Evolutionary conservation across 495 filamentous ascomycete genomes (phyloP).

Genomic region (Penicillium riverlandense): DNA sequence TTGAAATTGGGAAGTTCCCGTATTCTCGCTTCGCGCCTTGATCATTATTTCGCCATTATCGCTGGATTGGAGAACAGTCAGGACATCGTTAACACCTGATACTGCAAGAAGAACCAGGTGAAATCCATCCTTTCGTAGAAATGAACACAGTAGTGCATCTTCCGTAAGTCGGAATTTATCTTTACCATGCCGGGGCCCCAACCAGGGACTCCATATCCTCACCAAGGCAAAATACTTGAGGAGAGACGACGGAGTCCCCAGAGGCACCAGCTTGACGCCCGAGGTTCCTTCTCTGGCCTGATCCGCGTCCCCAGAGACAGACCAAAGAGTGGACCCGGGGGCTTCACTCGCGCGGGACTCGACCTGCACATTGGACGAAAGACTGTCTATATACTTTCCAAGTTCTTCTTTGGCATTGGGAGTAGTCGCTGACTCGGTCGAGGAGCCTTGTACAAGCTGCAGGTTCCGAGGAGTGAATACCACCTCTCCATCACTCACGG

Average conservation of each 20-base stretch:
- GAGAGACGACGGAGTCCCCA: slow-evolving; percentile 56
- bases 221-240: slow-evolving; percentile 69
- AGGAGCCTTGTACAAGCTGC: not conserved
- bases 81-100: slow-evolving; percentile 65
- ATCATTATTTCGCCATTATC: slow-evolving; percentile 57
- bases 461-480: slow-evolving; percentile 22
- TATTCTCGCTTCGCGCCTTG: slow-evolving; percentile 66
- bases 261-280: slow-evolving; percentile 42
- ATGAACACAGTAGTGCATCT: slow-evolving; percentile 75
- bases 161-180: slow-evolving; percentile 57
- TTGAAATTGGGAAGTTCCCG: slow-evolving; percentile 42
- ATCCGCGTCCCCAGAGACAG: slow-evolving; percentile 47
- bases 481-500: slow-evolving; percentile 55
- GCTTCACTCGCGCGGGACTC: slow-evolving; percentile 54
- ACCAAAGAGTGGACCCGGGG: slow-evolving; percentile 66
- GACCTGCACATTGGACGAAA: slow-evolving; percentile 53
- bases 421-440: not conserved
- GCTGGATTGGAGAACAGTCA: slow-evolving; percentile 63
- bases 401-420: slow-evolving; percentile 37
- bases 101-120: slow-evolving; percentile 79
- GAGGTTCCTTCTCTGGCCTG: slow-evolving; percentile 50
- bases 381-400: slow-evolving; percentile 49
- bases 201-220: slow-evolving; percentile 75
- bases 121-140: slow-evolving; percentile 64
- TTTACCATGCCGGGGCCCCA: slow-evolving; percentile 79